A percentile compares a stretch with the other conserved stretches of the same genome.
phyloP scores from a whole-genome alignment of 2,329 filamentous ascomycete genomes.

The Aspergillus quadrilineatus region DNA sequence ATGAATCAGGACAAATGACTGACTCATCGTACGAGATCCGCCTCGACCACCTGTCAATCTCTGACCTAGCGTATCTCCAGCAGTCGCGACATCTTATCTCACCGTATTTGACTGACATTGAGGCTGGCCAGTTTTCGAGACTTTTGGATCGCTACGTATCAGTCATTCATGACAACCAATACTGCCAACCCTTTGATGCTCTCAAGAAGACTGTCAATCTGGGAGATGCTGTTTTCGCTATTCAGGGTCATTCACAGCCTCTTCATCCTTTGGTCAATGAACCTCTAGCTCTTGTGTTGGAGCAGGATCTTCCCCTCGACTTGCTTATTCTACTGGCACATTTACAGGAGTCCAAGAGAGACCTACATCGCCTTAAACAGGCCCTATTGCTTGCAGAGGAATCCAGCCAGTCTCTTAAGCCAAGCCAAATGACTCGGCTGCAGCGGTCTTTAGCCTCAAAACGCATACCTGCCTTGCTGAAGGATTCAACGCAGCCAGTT shows the following conservation, averaged over 20 bases:
- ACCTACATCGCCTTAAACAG: constrained; percentile 37
- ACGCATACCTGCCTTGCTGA: constrained; percentile 42
- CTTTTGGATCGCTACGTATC: constrained; percentile 33
- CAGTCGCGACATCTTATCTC: constrained; percentile 27
- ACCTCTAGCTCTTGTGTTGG: constrained; percentile 32
- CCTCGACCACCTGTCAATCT: constrained; percentile 39
- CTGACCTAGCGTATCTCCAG: constrained; percentile 36
- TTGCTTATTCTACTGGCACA: constrained; percentile 31
- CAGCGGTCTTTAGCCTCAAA: constrained; percentile 43
- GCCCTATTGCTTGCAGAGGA: constrained; percentile 32
- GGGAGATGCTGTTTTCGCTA: constrained; percentile 26
- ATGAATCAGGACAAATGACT: constrained; percentile 14
- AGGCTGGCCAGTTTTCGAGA: constrained; percentile 18
- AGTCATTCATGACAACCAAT: constrained; percentile 30
- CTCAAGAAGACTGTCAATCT: constrained; percentile 24
- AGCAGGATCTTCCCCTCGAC: constrained; percentile 22
- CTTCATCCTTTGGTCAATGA: constrained; percentile 44
- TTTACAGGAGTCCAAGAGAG: constrained; percentile 39
- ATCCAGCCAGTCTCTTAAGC: constrained; percentile 36
- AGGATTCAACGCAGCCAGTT: constrained; percentile 43
- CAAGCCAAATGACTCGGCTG: constrained; percentile 43
- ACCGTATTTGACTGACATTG: constrained; percentile 15
- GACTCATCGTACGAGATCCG: constrained; percentile 30
- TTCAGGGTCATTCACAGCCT: constrained; percentile 31
- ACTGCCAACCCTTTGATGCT: constrained; percentile 30